Base-by-base conservation (phyloP, 371 early-diverging fungal genomes). In the Mucor velutinosus region DNA sequence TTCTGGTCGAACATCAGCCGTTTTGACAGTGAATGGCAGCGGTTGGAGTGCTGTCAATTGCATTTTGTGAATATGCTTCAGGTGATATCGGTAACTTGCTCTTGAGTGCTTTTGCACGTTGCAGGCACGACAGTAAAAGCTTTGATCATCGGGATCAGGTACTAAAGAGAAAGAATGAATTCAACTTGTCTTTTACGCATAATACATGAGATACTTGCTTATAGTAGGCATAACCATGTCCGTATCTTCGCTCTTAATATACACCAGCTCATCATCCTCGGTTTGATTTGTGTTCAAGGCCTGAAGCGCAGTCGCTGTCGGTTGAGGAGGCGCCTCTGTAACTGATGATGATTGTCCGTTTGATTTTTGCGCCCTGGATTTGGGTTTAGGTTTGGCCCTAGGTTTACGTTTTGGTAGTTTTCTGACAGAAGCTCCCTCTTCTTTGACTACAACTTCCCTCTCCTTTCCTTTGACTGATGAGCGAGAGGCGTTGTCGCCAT, bases 41-140 rank as follows among this genome's bases (percentile, higher is more conserved):
- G 30, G 33, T 6, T 57, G 57, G 7, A 19, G 21, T n/a, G 39
- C 17, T 59, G 59, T 59, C 23, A 59, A 7, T 19, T 35, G 15
- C 59, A 59, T 59, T 10, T 59, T 39, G 14, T 59, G 59, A 11
- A 32, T 6, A 7, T 19, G 14, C 21, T 33, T 37, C 14, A 59
- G 21, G 39, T 59, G 59, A 59, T n/a, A 15, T 4, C 59, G 35
- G 14, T 59, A 59, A 15, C 6, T 2, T 11, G 12, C 59, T 25
- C 39, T n/a, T 11, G 33, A 32, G 2, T 11, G 12, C 32, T 39
- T 37, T 33, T 33, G 30, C 2, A 14, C 10, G 39, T 59, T 33
- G 25, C 59, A 59, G 4, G 59, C 39, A 21, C 59, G 39, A 14
- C 59, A 59, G 39, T 59, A 59, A 59, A 14, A 32, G 41, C 25